Conservation (phyloP, 1,284 basidiomycete genomes). For the Sporisorium reilianum region DNA sequence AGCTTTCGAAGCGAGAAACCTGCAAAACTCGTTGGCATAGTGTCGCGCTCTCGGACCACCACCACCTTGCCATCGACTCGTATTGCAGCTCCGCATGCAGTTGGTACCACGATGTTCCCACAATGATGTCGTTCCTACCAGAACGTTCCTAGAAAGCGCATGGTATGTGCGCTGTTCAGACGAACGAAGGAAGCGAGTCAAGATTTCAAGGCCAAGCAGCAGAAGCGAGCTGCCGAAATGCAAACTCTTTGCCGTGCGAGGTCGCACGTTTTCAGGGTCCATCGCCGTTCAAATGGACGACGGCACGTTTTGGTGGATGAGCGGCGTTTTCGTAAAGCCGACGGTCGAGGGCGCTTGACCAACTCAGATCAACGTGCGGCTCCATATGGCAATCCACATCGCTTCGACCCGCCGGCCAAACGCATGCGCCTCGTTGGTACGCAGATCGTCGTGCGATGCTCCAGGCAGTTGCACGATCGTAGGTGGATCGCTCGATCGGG, state of each 20-base stretch:
- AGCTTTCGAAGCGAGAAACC: conserved; percentile 12
- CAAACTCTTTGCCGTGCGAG: conserved; percentile 2
- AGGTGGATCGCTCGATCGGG: neutral
- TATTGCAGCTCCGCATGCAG: neutral
- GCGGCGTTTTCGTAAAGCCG: neutral
- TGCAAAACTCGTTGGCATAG: neutral
- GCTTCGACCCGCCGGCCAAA: neutral
- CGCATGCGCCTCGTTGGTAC: neutral
- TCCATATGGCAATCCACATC: neutral
- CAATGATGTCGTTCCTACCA: neutral
- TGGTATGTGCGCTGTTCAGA: neutral
- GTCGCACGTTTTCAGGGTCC: conserved; percentile 12
- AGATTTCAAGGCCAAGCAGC: neutral
- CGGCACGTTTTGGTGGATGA: neutral
- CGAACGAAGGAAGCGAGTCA: neutral
- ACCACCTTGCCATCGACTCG: neutral
- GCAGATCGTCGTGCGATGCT: neutral
- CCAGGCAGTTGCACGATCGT: neutral
- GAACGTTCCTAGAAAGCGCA: conserved; percentile 1
- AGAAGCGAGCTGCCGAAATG: conserved; percentile 11
- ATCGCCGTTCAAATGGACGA: neutral
- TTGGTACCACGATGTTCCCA: neutral
- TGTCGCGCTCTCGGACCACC: conserved; percentile 2
- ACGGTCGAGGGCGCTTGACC: neutral
- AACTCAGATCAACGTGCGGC: conserved; percentile 1